Evolutionary conservation across 768 basidiomycete species (phyloP).

Genomic region (Holtermanniella nyarrowii): DNA sequence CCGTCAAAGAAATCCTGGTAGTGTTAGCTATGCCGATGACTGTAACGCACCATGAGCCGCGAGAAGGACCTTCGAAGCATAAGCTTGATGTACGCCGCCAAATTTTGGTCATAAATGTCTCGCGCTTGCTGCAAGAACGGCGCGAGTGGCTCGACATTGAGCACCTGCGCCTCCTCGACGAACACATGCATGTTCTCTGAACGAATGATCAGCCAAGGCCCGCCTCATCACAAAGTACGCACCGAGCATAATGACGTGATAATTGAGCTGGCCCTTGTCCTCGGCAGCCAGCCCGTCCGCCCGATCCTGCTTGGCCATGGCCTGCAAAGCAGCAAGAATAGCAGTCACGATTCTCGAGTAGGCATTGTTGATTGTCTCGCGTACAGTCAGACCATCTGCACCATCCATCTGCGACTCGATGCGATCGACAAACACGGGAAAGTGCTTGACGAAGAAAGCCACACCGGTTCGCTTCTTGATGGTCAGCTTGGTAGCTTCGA

Average conservation of each 20-base stretch:
- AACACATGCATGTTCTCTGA: constrained; percentile 96
- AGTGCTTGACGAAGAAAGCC: constrained; percentile 81
- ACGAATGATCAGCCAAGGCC: neutral
- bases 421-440: constrained; percentile 70
- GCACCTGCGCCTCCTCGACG: constrained; percentile 63
- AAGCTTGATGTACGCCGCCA: constrained; percentile 73
- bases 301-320: constrained; percentile 90
- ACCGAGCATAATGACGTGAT: constrained; percentile 92
- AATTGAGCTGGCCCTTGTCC: constrained; percentile 93
- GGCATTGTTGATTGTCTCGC: constrained; percentile 62
- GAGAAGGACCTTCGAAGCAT: constrained; percentile 76
- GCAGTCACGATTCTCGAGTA: constrained; percentile 80
- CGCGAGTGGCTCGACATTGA: constrained; percentile 56
- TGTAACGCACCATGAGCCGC: constrained; percentile 62
- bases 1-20: constrained; percentile 87
- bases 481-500: constrained; percentile 82
- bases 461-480: constrained; percentile 89
- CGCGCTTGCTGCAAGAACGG: constrained; percentile 64
- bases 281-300: constrained; percentile 52
- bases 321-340: constrained; percentile 88
- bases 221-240: constrained; percentile 30
- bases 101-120: constrained; percentile 77
- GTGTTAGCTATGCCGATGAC: neutral
- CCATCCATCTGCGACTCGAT: constrained; percentile 76
- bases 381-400: constrained; percentile 55